Evolutionary conservation across 2,329 filamentous ascomycete genomes (phyloP).

Genomic region (Zymoseptoria crescenta): DNA sequence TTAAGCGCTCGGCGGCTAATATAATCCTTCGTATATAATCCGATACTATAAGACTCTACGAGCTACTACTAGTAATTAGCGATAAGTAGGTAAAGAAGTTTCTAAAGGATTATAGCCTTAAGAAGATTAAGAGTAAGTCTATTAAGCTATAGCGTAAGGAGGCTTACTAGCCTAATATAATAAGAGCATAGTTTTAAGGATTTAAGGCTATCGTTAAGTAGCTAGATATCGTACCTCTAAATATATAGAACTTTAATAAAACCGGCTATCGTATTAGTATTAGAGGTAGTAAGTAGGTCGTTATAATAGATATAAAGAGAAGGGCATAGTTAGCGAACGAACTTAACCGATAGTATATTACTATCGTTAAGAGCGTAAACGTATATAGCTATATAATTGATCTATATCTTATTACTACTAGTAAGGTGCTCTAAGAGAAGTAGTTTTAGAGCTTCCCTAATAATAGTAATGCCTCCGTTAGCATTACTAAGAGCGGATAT

Average conservation of each 20-base stretch:
- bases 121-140: not conserved
- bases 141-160: not conserved
- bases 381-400: not conserved
- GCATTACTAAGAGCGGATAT: not conserved
- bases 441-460: not conserved
- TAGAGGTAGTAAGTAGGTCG: not conserved
- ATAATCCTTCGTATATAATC: not conserved
- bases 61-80: not conserved
- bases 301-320: constrained; percentile 1
- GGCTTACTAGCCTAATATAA: not conserved
- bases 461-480: not conserved
- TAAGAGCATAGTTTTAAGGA: not conserved
- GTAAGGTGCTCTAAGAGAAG: not conserved
- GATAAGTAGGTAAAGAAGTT: not conserved
- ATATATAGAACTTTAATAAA: not conserved
- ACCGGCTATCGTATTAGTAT: not conserved
- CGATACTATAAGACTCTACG: not conserved
- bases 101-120: not conserved
- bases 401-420: not conserved
- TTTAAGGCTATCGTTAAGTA: not conserved
- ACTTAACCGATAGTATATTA: not conserved
- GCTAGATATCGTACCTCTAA: not conserved
- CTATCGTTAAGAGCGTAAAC: not conserved
- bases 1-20: not conserved
- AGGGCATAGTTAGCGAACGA: not conserved